phyloP scores from a whole-genome alignment of 345 rosid species.

The Sisymbrium irio region DNA sequence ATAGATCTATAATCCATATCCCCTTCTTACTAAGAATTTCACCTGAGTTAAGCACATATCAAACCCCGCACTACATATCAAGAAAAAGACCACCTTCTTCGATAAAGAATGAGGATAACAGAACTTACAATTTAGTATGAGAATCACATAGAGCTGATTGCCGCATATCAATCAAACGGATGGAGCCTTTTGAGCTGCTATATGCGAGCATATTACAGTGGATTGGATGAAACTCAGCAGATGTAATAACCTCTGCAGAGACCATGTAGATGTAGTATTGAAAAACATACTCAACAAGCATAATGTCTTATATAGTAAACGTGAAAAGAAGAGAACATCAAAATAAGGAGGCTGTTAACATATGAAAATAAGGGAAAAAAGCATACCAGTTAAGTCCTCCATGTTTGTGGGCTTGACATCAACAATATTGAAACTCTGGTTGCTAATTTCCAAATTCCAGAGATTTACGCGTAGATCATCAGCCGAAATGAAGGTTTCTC shows the following conservation, averaged over 20 bases:
- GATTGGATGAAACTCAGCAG: constrained; percentile 96
- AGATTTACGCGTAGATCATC: constrained; percentile 98
- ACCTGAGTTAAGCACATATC: neutral
- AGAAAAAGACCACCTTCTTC: neutral
- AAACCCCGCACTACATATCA: neutral
- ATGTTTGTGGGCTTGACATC: constrained; percentile 99
- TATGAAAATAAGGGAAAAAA: neutral
- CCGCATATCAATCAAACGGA: constrained; percentile 95
- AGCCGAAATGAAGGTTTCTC: constrained; percentile 97
- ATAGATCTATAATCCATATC: neutral
- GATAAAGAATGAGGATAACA: constrained; percentile 1
- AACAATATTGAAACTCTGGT: constrained; percentile 92
- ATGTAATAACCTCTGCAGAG: constrained; percentile 95
- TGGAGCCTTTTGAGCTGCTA: constrained; percentile 99
- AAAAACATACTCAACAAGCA: constrained; percentile 14
- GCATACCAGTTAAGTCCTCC: constrained; percentile 97
- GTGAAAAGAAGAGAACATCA: neutral
- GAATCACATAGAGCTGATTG: constrained; percentile 98
- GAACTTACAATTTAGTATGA: constrained; percentile 87
- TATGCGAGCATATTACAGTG: constrained; percentile 94
- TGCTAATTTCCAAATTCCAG: constrained; percentile 99
- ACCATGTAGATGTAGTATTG: constrained; percentile 19
- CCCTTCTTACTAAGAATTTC: neutral
- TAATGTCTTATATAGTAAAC: neutral
- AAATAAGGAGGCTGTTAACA: neutral